Conservation (phyloP, 495 filamentous ascomycete genomes). For the Trichodelitschia bisporula region DNA sequence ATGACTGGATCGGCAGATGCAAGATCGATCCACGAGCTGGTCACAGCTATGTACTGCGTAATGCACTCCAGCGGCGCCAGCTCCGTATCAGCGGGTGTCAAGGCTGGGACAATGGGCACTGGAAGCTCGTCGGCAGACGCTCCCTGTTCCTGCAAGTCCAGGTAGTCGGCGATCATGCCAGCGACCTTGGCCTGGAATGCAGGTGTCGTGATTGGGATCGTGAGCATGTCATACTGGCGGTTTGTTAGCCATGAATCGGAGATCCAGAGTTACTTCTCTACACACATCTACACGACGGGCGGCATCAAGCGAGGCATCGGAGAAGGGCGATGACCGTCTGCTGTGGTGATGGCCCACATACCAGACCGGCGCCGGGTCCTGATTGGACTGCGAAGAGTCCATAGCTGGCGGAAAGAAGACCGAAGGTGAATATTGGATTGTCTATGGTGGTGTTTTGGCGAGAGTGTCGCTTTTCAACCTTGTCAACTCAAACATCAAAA, state of each 20-base stretch:
- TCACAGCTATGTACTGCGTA: conserved; percentile 43
- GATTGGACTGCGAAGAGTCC: no score
- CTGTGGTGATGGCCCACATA: conserved; percentile 72
- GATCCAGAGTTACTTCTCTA: no score
- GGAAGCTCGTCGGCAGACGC: conserved; percentile 4
- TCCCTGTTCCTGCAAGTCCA: conserved; percentile 19
- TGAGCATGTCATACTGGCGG: conserved; percentile 74
- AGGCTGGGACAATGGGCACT: conserved; percentile 28
- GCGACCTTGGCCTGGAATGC: conserved; percentile 60
- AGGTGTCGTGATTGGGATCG: conserved; percentile 62
- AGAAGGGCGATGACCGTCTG: conserved; percentile 32
- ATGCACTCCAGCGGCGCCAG: conserved; percentile 48
- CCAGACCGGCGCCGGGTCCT: no score
- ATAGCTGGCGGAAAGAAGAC: no score
- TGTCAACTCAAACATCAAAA: no score
- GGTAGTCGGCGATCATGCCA: conserved; percentile 20
- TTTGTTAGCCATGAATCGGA: conserved; percentile 1
- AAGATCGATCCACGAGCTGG: conserved; percentile 76
- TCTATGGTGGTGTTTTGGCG: no score
- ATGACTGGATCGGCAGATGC: conserved; percentile 62
- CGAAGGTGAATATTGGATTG: no score
- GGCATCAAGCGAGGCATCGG: conserved; percentile 34
- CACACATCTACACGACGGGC: conserved; percentile 40
- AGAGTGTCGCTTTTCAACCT: no score
- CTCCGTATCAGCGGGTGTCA: conserved; percentile 48